phyloP scores from a whole-genome alignment of 129 eudicot species.

The Centella asiatica region DNA sequence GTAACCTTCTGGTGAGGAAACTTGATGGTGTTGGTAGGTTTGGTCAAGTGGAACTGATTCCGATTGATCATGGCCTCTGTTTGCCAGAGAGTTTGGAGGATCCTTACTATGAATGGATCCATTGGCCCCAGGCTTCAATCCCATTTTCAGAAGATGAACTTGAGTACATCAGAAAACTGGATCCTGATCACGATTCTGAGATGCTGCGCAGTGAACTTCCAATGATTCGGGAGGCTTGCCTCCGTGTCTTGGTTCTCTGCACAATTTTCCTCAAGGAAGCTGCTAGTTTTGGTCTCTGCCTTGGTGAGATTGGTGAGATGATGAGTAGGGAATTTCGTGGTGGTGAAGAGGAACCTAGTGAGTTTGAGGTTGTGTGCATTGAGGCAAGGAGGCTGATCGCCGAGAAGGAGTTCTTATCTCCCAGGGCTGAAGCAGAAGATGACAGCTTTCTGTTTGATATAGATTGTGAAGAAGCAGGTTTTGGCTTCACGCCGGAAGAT shows the following conservation, averaged over 20 bases:
- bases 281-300: conserved; percentile 65
- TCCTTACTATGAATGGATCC: conserved; percentile 97
- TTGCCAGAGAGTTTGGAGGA: conserved; percentile 90
- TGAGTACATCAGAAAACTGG: conserved; percentile 62
- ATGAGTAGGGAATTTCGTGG: conserved; percentile 82
- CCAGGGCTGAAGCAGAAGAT: conserved; percentile 34
- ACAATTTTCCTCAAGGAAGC: conserved; percentile 82
- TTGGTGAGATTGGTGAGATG: conserved; percentile 96
- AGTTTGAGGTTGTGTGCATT: conserved; percentile 75
- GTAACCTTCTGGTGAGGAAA: conserved; percentile 75
- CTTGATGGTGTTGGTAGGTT: conserved; percentile 49
- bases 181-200: conserved; percentile 56
- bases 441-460: conserved; percentile 59
- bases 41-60: conserved; percentile 81
- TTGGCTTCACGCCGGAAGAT: conserved; percentile 32
- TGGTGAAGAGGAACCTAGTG: conserved; percentile 96
- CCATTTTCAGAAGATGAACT: conserved; percentile 98
- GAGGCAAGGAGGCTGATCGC: conserved; percentile 67
- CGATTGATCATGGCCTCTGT: conserved; percentile 95
- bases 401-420: conserved; percentile 44
- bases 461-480: conserved; percentile 53
- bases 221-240: conserved; percentile 85
- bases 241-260: conserved; percentile 75
- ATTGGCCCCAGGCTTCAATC: conserved; percentile 96
- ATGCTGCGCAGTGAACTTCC: conserved; percentile 77